Conservation (phyloP, 176 grass and related monocot species). For the Oryza rufipogon region DNA sequence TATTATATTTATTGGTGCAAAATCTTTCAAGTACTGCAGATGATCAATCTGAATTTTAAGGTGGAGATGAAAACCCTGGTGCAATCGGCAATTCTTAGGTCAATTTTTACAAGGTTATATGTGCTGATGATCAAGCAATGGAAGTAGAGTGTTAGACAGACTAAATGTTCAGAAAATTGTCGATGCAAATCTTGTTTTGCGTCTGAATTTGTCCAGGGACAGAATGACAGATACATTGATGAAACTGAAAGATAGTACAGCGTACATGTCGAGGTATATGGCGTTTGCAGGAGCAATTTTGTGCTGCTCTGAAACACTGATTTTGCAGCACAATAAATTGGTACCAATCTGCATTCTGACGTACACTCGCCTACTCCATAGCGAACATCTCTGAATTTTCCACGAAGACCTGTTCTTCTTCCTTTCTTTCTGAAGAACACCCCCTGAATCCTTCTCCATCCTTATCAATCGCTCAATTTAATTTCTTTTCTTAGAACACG, state of each 20-base stretch:
- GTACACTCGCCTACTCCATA: neutral
- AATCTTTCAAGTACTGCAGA: neutral
- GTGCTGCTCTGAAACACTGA: neutral
- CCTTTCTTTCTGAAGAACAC: neutral
- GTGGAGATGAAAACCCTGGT: neutral
- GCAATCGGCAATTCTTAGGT: neutral
- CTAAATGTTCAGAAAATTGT: neutral
- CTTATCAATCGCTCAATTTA: neutral
- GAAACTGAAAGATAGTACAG: constrained; percentile 9
- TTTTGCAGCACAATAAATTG: constrained; percentile 1
- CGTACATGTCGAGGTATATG: neutral
- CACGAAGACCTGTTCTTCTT: neutral
- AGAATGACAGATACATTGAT: neutral
- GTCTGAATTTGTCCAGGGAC: neutral
- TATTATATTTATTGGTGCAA: neutral
- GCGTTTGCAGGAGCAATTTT: neutral
- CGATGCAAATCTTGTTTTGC: neutral
- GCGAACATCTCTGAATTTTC: neutral
- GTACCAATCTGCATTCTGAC: neutral
- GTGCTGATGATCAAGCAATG: neutral
- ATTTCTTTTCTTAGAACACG: neutral
- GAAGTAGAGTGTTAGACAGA: neutral
- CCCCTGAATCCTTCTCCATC: neutral
- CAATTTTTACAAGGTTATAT: no score
- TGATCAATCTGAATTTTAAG: neutral